Evolutionary conservation across 2,329 filamentous ascomycete species (phyloP).

Genomic region (Neofusicoccum sp.): DNA sequence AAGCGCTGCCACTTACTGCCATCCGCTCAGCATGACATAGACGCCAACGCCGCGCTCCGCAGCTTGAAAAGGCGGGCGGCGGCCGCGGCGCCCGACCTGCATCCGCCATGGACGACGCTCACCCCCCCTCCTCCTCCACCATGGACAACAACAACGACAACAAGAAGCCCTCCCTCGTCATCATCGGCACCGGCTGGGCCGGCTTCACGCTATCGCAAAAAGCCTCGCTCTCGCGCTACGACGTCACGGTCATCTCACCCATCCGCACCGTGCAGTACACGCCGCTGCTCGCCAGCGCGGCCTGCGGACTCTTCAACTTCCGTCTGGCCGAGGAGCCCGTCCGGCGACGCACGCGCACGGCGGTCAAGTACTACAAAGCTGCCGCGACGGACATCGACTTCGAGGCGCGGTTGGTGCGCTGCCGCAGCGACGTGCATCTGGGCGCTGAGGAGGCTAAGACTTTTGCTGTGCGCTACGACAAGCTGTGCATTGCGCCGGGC

Average conservation of each 20-base stretch:
- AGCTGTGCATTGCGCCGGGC: constrained; percentile 47
- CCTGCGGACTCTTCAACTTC: constrained; percentile 50
- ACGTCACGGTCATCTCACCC: constrained; percentile 48
- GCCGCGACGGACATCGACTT: constrained; percentile 44
- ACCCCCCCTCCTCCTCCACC: neutral
- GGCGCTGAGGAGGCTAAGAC: neutral
- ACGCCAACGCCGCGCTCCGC: neutral
- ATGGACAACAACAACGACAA: neutral
- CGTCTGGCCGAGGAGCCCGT: constrained; percentile 50
- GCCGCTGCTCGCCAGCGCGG: constrained; percentile 45
- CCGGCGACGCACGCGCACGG: constrained; percentile 34
- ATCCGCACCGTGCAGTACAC: constrained; percentile 49
- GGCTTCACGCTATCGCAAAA: constrained; percentile 45
- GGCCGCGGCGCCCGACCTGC: neutral
- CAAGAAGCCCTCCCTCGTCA: constrained; percentile 25
- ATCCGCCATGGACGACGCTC: neutral
- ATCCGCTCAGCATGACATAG: constrained; percentile 9
- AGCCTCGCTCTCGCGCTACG: constrained; percentile 40
- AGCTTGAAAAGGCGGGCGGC: neutral
- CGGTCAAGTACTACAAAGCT: constrained; percentile 44
- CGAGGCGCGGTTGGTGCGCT: constrained; percentile 36
- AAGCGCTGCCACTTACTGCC: neutral
- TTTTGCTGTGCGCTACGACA: constrained; percentile 47
- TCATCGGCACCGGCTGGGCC: constrained; percentile 48
- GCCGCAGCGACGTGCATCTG: constrained; percentile 26